Base-by-base conservation (phyloP, 2,329 filamentous ascomycete species). In the Aspergillus clavatus region DNA sequence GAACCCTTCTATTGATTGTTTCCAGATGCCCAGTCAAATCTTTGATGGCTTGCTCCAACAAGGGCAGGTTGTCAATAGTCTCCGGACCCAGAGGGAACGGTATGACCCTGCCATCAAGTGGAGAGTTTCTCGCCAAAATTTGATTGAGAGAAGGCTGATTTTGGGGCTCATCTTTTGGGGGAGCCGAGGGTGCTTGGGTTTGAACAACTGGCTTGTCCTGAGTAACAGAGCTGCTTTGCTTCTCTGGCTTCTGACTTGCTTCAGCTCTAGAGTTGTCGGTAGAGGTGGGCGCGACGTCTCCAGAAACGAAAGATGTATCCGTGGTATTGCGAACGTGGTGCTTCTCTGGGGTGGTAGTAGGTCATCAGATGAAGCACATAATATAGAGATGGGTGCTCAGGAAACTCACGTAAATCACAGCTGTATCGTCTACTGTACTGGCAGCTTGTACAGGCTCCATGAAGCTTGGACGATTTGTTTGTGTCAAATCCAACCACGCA, bases 41-140 rank as follows among this genome's bases (percentile, higher is more conserved):
- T 10, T 29, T 10, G 3, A 19, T 21, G 3, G 43, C 45, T 11
- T 36, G 37, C 22, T 33, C 43, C 22, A 53, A 7, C 7, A 53
- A 18, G 1, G 26, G 26, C 11, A 45, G 7, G 24, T 48, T 18
- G 8, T 51, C 22, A 4, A 52, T 43, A 3, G 45, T 42, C 11
- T 48, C 48, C 1, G 48, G 43, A 2, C 37, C 41, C 1, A 51
- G 36, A 3, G 50, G 50, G 7, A 53, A 53, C 0, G 42, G 43
- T 7, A 51, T 18, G 14, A 44, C 38, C 27, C 39, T 35, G 11
- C 45, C 45, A 38, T 53, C 40, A 5, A 40, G 37, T 1, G 16
- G 21, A 19, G 37, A 35, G 12, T 18, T 42, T 1, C 23, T 19
- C 10, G 21, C 3, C 3, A 2, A 5, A 10, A 18, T 7, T 11